phyloP scores from a whole-genome alignment of 805 yeast species.

The Saccharomycopsis fodiens region DNA sequence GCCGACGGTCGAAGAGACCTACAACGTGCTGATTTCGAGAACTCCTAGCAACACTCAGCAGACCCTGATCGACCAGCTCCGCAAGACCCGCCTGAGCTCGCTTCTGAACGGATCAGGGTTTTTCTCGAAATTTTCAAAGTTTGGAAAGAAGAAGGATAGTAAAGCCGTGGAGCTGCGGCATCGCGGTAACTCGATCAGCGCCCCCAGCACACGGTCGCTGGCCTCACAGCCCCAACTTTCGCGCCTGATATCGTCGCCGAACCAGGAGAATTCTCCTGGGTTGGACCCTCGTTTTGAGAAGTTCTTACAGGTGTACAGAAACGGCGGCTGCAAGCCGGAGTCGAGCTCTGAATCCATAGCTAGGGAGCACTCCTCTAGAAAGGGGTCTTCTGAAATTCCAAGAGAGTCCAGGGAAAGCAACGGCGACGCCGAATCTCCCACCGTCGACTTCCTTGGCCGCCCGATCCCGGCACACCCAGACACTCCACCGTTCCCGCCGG shows the following conservation, averaged over 20 bases:
- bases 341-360: neutral
- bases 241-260: slow-evolving; percentile 10
- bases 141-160: slow-evolving; percentile 7
- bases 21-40: neutral
- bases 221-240: slow-evolving; percentile 3
- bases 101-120: slow-evolving; percentile 2
- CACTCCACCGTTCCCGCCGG: slow-evolving; percentile 41
- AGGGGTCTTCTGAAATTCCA: neutral
- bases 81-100: neutral
- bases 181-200: neutral
- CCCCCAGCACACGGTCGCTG: neutral
- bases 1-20: neutral
- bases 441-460: slow-evolving; percentile 34
- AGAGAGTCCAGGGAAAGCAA: too few relatives aligned
- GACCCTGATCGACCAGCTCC: neutral
- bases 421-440: slow-evolving; percentile 17
- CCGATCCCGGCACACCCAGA: slow-evolving; percentile 47
- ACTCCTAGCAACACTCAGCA: neutral
- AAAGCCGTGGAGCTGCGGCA: neutral
- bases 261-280: slow-evolving; percentile 16
- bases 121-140: slow-evolving; percentile 13
- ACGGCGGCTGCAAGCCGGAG: slow-evolving; percentile 20
- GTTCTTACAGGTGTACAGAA: slow-evolving; percentile 35
- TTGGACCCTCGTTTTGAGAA: slow-evolving; percentile 41
- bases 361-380: neutral